A percentile compares a stretch with the other conserved stretches of the same genome.
These are phyloP conservation scores for Alternaria hordeiaustralica DNA, from an alignment of 2,329 filamentous ascomycete genomes.

Conservation along the genomic window DNA sequence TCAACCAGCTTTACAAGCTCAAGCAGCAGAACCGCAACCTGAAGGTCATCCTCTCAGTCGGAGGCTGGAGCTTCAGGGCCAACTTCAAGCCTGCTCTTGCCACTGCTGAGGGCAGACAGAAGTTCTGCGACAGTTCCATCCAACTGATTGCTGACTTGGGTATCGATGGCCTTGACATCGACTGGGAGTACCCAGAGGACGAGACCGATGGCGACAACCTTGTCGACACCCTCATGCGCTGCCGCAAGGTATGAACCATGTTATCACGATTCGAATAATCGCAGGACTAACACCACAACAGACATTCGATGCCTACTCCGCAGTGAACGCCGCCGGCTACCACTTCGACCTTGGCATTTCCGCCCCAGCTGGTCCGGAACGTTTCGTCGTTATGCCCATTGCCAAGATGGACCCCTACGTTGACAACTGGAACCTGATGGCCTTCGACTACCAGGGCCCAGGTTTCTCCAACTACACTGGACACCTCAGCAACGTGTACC, in stretches of 20 bases:
- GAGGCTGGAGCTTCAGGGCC: constrained; percentile 76
- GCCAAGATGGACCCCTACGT: constrained; percentile 51
- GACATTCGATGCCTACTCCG: constrained; percentile 49
- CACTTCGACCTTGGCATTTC: constrained; percentile 54
- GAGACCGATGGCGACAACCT: constrained; percentile 46
- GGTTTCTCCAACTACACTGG: constrained; percentile 78
- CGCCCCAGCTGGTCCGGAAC: constrained; percentile 50
- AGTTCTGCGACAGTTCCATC: constrained; percentile 74
- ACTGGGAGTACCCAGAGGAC: constrained; percentile 55
- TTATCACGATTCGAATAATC: background rate
- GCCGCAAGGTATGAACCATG: constrained; percentile 39
- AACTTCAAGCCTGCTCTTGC: constrained; percentile 77
- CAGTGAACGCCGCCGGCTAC: constrained; percentile 44
- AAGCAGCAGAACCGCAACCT: constrained; percentile 79
- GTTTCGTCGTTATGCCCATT: constrained; percentile 50
- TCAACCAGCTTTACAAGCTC: constrained; percentile 77
- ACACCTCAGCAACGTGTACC: constrained; percentile 37
- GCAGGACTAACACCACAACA: constrained; percentile 14
- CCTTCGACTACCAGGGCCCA: constrained; percentile 65
- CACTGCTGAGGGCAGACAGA: constrained; percentile 64
- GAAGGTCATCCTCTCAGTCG: constrained; percentile 81
- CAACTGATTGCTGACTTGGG: constrained; percentile 80
- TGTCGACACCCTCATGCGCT: constrained; percentile 45
- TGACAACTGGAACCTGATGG: constrained; percentile 68
- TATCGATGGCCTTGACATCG: constrained; percentile 61